Base-by-base conservation (phyloP, 176 grass and related monocot species). In the Cenchrus fungigraminus region DNA sequence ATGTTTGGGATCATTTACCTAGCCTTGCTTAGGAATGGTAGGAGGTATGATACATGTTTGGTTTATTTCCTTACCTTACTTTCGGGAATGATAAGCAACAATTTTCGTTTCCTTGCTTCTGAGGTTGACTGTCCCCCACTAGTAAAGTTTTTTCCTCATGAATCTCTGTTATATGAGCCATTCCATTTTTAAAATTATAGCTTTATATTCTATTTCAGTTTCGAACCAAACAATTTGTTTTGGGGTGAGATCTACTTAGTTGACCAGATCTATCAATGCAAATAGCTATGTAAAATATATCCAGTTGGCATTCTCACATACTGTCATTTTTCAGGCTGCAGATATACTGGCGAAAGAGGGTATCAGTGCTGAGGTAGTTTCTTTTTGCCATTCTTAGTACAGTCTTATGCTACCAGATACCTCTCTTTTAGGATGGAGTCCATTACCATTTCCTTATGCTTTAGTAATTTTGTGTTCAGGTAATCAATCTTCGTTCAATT, bases 401-500 rank as follows among this genome's bases (percentile, higher is more conserved):
- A 84, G 6, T 70, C 20, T 44, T 84, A 20, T 61, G 45, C 22
- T 64, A 12, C 9, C n/a, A 40, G 29, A 37, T 59, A 58, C 17
- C 55, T 25, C 0, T 47, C 0, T 62, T 77, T 76, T 81, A 9
- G 1, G 0, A 0, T 25, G 28, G 54, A 77, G 5, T 2, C 69
- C 43, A 70, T 80, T 9, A 17, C 2, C 17, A 0, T 71, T 84
- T 70, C 20, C 81, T 87, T 77, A 85, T 72, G 40, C 1, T 78
- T 20, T 73, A 56, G 6, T 65, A 72, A 77, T 81, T 65, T 14
- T 84, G 1, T 90, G 46, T 65, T 72, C 75, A 99, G 97, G 92
- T 99, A 68, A 99, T 99, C 84, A 99, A 99, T 84, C 90, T 99
- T 79, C 90, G 94, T 17, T 97, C 97, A 65, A 84, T 99, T 80